phyloP scores from a whole-genome alignment of 2,329 filamentous ascomycete genomes.

The Clonostachys rhizophaga region DNA sequence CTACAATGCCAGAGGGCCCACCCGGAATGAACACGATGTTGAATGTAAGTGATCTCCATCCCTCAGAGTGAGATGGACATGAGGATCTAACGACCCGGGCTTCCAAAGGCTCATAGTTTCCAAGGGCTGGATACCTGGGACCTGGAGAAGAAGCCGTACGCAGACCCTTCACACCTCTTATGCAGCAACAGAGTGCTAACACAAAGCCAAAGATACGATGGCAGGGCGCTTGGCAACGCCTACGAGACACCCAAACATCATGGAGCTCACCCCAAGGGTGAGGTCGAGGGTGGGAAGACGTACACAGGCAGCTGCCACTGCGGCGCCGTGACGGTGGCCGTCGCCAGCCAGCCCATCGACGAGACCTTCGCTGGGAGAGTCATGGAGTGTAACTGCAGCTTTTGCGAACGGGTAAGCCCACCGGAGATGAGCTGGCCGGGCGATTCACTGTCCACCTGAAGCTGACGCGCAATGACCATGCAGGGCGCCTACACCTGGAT shows the following conservation, averaged over 20 bases:
- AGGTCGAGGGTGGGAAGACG: conserved; percentile 27
- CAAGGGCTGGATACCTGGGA: conserved; percentile 37
- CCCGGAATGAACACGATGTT: too few species aligned
- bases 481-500: conserved; percentile 39
- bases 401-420: conserved; percentile 32
- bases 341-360: conserved; percentile 35
- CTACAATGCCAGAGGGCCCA: conserved; percentile 6
- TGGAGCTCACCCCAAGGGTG: conserved; percentile 30
- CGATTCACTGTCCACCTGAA: not conserved
- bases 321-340: conserved; percentile 37
- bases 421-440: not conserved
- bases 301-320: conserved; percentile 51
- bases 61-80: conserved; percentile 4
- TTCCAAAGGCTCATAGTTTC: conserved; percentile 34
- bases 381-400: conserved; percentile 45
- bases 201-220: conserved; percentile 17
- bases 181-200: not conserved
- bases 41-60: too few species aligned
- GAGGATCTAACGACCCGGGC: not conserved
- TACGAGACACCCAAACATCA: conserved; percentile 30
- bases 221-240: conserved; percentile 17
- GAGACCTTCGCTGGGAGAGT: conserved; percentile 20
- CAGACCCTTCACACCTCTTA: not conserved
- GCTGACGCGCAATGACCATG: not conserved
- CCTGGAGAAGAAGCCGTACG: conserved; percentile 28